Evolutionary conservation across 805 yeast species (phyloP), one percentile per base, ranked within the genome.

Genomic region (Lachancea kluyveri): DNA sequence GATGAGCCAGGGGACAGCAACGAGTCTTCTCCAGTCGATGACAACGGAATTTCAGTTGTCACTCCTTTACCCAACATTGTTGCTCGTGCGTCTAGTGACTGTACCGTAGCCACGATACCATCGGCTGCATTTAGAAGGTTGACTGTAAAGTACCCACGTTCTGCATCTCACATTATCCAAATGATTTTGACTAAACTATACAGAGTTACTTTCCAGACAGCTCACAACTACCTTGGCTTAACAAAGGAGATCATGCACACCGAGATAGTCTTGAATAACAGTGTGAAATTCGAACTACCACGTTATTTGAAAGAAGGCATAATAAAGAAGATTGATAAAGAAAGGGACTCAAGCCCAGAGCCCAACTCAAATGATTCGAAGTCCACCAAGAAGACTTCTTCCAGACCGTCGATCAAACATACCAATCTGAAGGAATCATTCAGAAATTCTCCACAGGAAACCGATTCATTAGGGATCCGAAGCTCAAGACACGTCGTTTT

Each of bases 71-170:
- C 65, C 7, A 64, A 63, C 8, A 57, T 86, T 12, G 70, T 88
- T 10, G 95, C 94, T 0, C 69, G 80, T 21, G 95, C 96, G 0
- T 70, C 72, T 6, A 62, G 66, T 2, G 75, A 72, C 24, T 82
- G 94, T 20, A 88, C 97, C 0, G 81, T 90, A 33, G 95, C 97
- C 1, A 81, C 90, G 21, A 88, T 90, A 10, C 98, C 98, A 0
- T 75, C 79, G 1, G 78, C 75, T 31, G 83, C 96, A 0, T 92
- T 90, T 45, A 68, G 73, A 34, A 65, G 81, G 33, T 69, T 90
- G 23, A 79, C 82, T 5, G 52, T 64, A 18, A 82, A 77, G 45
- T 85, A 78, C 50, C 97, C 97, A 5, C 74, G 82, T 41, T 84
- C 95, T 1, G 80, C 96, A 0, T 84, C 96, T 0, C 96, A 88